Conservation (phyloP, 2,329 filamentous ascomycete species). For the Cladophialophora chaetospira region DNA sequence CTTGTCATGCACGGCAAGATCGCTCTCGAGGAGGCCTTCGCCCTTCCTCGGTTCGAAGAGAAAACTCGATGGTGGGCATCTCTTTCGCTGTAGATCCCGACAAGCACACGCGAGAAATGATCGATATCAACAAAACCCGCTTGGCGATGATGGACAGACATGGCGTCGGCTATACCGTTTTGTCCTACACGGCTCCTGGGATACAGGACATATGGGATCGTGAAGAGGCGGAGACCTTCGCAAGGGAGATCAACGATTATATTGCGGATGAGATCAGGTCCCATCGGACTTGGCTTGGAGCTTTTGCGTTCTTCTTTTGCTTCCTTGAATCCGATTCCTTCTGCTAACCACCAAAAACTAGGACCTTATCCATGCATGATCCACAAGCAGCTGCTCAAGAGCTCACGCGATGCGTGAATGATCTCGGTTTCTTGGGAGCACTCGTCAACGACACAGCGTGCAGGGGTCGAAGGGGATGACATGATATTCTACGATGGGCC, state of each 20-base stretch:
- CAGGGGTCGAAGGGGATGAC: slow-evolving; percentile 60
- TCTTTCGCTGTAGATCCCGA: slow-evolving; percentile 61
- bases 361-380: slow-evolving; percentile 47
- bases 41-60: slow-evolving; percentile 54
- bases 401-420: slow-evolving; percentile 52
- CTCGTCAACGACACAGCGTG: slow-evolving; percentile 65
- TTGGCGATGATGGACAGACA: slow-evolving; percentile 32
- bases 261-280: slow-evolving; percentile 32
- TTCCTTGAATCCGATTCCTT: neutral
- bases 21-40: slow-evolving; percentile 39
- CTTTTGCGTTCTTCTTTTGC: slow-evolving; percentile 38
- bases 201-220: slow-evolving; percentile 35
- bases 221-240: slow-evolving; percentile 33
- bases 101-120: slow-evolving; percentile 60
- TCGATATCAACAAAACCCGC: slow-evolving; percentile 30
- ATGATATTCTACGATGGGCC: slow-evolving; percentile 66
- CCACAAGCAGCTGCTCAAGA: slow-evolving; percentile 44
- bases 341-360: neutral
- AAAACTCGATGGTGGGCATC: slow-evolving; percentile 63
- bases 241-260: slow-evolving; percentile 36
- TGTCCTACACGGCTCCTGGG: slow-evolving; percentile 36
- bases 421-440: slow-evolving; percentile 63
- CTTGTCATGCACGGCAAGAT: slow-evolving; percentile 59
- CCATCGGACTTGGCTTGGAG: slow-evolving; percentile 43
- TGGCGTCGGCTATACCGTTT: slow-evolving; percentile 36